Percentiles rank a stretch among this genome's conserved stretches.
These are phyloP conservation scores for Vitis hybrid DNA, from an alignment of 177 flowering plant genomes.

Conservation along the genomic window DNA sequence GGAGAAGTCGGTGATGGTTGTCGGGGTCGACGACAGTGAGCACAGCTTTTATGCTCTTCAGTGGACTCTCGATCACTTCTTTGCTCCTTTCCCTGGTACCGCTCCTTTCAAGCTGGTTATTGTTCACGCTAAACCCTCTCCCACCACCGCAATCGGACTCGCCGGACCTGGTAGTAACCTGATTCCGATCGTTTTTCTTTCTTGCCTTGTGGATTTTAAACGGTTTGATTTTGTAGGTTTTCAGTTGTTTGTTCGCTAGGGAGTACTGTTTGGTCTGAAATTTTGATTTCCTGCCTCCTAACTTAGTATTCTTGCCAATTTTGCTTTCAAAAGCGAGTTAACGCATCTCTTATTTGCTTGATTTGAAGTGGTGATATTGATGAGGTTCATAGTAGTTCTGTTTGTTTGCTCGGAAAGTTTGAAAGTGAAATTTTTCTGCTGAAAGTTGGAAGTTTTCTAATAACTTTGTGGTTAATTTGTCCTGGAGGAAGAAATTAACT, in stretches of 20 bases:
- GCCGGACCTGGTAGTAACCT: constrained; percentile 51
- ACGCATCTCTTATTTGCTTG: no score
- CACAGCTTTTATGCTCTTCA: constrained; percentile 63
- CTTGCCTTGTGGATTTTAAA: background rate
- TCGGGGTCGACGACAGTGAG: constrained; percentile 66
- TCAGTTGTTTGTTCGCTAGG: background rate
- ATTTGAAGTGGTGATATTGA: no score
- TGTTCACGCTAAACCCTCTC: constrained; percentile 52
- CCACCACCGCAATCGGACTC: constrained; percentile 42
- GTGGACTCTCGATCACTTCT: constrained; percentile 67
- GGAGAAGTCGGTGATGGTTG: constrained; percentile 55
- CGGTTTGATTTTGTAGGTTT: background rate
- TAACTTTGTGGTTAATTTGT: background rate
- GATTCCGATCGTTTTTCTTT: background rate
- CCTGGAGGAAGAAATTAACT: background rate
- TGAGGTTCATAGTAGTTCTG: no score
- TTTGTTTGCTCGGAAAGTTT: no score
- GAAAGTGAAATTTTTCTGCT: no score
- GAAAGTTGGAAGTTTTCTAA: no score
- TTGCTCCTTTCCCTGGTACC: constrained; percentile 29
- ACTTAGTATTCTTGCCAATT: no score
- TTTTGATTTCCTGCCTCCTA: no score
- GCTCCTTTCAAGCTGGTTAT: constrained; percentile 55
- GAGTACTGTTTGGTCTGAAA: no score
- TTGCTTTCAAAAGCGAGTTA: no score